Base-by-base conservation (phyloP, 805 yeast genomes). In the Kregervanrija fluxuum region DNA sequence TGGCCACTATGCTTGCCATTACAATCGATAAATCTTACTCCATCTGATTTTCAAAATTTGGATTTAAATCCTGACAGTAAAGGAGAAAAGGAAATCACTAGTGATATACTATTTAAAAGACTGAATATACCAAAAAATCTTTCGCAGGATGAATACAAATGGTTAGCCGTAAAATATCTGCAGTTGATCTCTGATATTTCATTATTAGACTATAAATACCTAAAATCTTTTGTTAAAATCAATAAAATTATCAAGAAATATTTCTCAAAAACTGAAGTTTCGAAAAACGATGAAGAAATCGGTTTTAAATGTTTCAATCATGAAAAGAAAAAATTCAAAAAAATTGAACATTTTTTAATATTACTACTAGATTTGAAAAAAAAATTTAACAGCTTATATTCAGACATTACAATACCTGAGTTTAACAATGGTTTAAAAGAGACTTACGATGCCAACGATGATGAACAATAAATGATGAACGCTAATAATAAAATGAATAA, bases 161-260 rank as follows among this genome's bases (percentile, higher is more conserved):
- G 57, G 40, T 28, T 59, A 33, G 48, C 54, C 0, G 31, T 60
- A 17, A 60, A 60, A 45, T 59, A 58, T 38, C 39, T 54, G 3
- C 61, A 59, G 40, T 37, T 59, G 8, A 36, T 50, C 8, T 45
- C 57, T 4, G 66, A 62, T 43, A 16, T 57, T 6, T 52, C 60
- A 15, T 42, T 59, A 31, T 46, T 59, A 5, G 57, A 57, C 41
- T 62, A 54, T 45, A 54, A 61, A 38, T 60, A 58, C 33, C n/a
- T 58, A 11, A 54, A 60, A 41, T 41, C 49, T 8, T 54, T 56
- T 43, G 41, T 59, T 5, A 40, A 51, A 43, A 48, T 59, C 37
- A 62, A 61, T 38, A 50, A 45, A n/a, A 45, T 54, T 5, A 51
- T 57, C 11, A 52, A 56, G 36, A 45, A 54, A 30, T 56, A 60